A percentile compares a stretch with the other conserved stretches of the same genome.
These are phyloP conservation scores for Rhypophila decipiens DNA, from an alignment of 495 filamentous ascomycete genomes.

Conservation along the genomic window DNA sequence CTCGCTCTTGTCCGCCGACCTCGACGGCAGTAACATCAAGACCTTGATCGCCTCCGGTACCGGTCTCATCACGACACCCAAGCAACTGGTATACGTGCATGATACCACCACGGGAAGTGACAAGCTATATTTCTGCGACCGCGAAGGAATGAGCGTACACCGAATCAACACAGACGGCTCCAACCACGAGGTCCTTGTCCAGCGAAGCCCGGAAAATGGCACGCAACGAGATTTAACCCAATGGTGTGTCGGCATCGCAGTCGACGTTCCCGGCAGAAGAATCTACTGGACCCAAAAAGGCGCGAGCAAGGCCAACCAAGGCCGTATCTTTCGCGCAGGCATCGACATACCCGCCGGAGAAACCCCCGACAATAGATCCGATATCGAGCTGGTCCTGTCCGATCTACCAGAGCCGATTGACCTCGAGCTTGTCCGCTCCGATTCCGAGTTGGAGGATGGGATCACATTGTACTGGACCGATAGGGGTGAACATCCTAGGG, in stretches of 20 bases:
- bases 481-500: conserved; percentile 41
- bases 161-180: conserved; percentile 40
- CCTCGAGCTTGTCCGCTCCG: too few relatives aligned
- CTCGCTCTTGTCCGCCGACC: conserved; percentile 18
- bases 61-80: conserved; percentile 44
- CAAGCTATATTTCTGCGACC: conserved; percentile 47
- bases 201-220: conserved; percentile 22
- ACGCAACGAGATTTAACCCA: conserved; percentile 24
- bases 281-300: conserved; percentile 55
- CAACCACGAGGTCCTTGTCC: conserved; percentile 34
- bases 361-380: not conserved
- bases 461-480: conserved; percentile 50
- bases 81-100: conserved; percentile 39
- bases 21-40: conserved; percentile 35
- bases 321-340: conserved; percentile 39
- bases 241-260: conserved; percentile 48
- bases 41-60: conserved; percentile 31
- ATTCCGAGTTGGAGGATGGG: conserved; percentile 27
- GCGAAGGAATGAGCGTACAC: conserved; percentile 45
- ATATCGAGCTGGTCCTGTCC: not conserved
- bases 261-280: conserved; percentile 25
- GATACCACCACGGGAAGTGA: conserved; percentile 8
- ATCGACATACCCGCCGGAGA: conserved; percentile 20
- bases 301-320: conserved; percentile 32
- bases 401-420: conserved; percentile 49